A percentile compares a stretch with the other conserved stretches of the same genome.
Evolutionary conservation across 192 early-diverging fungal genomes (phyloP).

Genomic region (Jimgerdemannia flammicorona): DNA sequence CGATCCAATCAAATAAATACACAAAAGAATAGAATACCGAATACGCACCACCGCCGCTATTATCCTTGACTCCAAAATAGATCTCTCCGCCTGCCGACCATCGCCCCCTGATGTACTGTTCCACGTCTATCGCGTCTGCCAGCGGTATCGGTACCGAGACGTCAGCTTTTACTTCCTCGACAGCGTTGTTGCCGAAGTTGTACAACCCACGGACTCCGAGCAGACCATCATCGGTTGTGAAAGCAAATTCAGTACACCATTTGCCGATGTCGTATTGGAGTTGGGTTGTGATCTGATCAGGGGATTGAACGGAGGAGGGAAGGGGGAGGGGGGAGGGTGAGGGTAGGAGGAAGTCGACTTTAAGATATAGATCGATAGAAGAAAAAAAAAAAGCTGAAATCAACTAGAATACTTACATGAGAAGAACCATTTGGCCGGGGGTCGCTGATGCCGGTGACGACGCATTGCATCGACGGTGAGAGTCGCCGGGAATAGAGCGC

Average conservation of each 20-base stretch:
- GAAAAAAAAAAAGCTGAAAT: neutral
- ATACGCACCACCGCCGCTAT: slow-evolving; percentile 81
- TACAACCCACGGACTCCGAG: slow-evolving; percentile 81
- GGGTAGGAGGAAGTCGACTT: too few relatives aligned
- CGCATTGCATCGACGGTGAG: slow-evolving; percentile 44
- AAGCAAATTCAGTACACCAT: slow-evolving; percentile 76
- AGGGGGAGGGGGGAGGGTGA: too few relatives aligned
- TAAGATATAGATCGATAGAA: too few relatives aligned
- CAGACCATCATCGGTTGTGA: slow-evolving; percentile 71
- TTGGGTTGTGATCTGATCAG: slow-evolving; percentile 53
- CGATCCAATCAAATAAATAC: slow-evolving; percentile 5
- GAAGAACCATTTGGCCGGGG: slow-evolving; percentile 41
- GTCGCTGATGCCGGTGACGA: slow-evolving; percentile 62
- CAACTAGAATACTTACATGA: slow-evolving; percentile 36
- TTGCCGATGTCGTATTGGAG: slow-evolving; percentile 64
- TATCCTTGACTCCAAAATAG: slow-evolving; percentile 74
- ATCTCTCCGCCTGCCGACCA: slow-evolving; percentile 69
- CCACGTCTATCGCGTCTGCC: neutral
- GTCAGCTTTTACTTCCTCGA: slow-evolving; percentile 6
- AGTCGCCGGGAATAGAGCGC: slow-evolving; percentile 56
- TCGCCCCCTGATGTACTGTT: slow-evolving; percentile 33
- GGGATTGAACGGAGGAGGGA: too few relatives aligned
- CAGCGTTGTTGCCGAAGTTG: slow-evolving; percentile 56
- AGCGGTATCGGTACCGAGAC: neutral
- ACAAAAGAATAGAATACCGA: neutral